A percentile compares a stretch with the other conserved stretches of the same genome.
Evolutionary conservation across 345 rosid species (phyloP).

Genomic region (Corchorus capsularis): DNA sequence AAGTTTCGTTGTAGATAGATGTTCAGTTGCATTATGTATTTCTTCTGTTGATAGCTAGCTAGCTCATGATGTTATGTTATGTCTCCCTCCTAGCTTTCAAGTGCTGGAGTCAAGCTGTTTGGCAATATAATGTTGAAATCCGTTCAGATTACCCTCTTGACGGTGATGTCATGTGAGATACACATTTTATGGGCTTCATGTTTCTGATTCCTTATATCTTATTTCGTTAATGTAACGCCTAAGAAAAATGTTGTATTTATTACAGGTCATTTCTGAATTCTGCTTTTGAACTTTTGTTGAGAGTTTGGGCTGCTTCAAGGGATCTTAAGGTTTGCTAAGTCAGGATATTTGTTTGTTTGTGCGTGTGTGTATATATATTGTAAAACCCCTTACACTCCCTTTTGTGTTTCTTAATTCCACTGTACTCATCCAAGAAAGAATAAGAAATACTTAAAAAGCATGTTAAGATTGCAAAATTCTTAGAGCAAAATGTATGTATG

Average conservation of each 20-base stretch:
- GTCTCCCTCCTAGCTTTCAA: constrained; percentile 72
- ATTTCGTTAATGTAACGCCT: constrained; percentile 11
- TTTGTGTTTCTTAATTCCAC: neutral
- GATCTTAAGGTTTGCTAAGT: constrained; percentile 73
- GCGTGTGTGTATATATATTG: neutral
- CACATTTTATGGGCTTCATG: constrained; percentile 26
- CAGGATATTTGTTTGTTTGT: neutral
- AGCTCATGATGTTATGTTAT: constrained; percentile 20
- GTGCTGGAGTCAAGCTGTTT: constrained; percentile 97
- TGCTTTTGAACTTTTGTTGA: constrained; percentile 88
- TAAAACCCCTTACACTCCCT: neutral
- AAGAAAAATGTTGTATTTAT: constrained; percentile 27
- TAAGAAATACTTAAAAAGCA: neutral
- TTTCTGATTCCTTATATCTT: constrained; percentile 23
- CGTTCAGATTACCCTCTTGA: constrained; percentile 67
- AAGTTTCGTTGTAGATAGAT: neutral
- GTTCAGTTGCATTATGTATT: constrained; percentile 15
- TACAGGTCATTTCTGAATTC: constrained; percentile 91
- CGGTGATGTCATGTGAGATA: constrained; percentile 86
- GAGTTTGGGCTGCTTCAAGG: constrained; percentile 91
- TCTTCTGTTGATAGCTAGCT: constrained; percentile 22
- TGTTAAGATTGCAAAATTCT: neutral
- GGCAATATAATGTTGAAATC: constrained; percentile 64
- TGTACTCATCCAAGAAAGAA: neutral
- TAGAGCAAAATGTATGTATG: neutral